These are phyloP conservation scores for Tephrocybe sp. DNA, from an alignment of 768 basidiomycete species.

Conservation along the genomic window DNA sequence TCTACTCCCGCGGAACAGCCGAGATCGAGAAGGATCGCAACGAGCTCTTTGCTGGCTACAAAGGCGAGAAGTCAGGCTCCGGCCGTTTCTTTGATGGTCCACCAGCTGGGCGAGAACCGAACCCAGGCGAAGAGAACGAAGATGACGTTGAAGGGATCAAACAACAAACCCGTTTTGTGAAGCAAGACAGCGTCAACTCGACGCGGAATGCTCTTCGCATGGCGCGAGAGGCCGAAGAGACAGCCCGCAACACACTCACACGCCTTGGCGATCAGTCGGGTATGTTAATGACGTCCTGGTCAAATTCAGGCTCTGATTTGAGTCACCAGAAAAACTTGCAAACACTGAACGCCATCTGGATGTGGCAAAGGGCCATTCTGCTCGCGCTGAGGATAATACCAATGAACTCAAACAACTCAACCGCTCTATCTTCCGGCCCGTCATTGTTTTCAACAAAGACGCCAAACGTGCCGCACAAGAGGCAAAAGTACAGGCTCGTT, in stretches of 20 bases:
- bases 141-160: slow-evolving; percentile 96
- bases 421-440: slow-evolving; percentile 91
- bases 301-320: background rate
- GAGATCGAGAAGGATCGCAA: slow-evolving; percentile 64
- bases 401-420: slow-evolving; percentile 93
- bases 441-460: slow-evolving; percentile 90
- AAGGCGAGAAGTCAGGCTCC: slow-evolving; percentile 54
- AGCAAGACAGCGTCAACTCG: slow-evolving; percentile 88
- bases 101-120: slow-evolving; percentile 37
- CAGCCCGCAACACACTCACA: slow-evolving; percentile 77
- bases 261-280: slow-evolving; percentile 93
- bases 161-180: slow-evolving; percentile 80
- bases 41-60: slow-evolving; percentile 75
- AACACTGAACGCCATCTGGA: slow-evolving; percentile 96
- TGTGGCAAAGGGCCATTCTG: slow-evolving; percentile 82
- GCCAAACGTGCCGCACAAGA: slow-evolving; percentile 86
- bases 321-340: slow-evolving; percentile 69
- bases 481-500: slow-evolving; percentile 77
- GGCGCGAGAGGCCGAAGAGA: slow-evolving; percentile 96
- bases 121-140: slow-evolving; percentile 71
- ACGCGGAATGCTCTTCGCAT: slow-evolving; percentile 90
- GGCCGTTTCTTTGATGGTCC: slow-evolving; percentile 73
- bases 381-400: slow-evolving; percentile 88
- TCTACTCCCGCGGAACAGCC: slow-evolving; percentile 61
- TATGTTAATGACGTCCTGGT: slow-evolving; percentile 31